A percentile compares a stretch with the other conserved stretches of the same genome.
Conservation (phyloP, 2,329 filamentous ascomycete genomes). For the Cladophialophora psammophila region DNA sequence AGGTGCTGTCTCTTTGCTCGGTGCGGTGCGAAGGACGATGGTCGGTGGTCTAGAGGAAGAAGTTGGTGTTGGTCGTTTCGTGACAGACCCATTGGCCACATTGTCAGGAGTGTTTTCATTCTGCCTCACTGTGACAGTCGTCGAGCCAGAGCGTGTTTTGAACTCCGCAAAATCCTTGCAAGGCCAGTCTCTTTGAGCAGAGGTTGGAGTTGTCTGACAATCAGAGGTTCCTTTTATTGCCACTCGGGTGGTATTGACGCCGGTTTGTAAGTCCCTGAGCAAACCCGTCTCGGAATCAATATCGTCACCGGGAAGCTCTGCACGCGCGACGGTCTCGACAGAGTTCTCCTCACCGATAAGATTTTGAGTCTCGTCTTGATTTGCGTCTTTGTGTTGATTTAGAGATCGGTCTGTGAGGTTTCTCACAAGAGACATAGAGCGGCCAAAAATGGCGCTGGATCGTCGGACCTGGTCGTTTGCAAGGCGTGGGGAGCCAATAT, state of each 20-base stretch:
- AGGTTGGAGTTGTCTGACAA: constrained; percentile 5
- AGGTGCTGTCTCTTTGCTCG: constrained; percentile 30
- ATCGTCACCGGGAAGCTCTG: constrained; percentile 26
- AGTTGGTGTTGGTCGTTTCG: constrained; percentile 19
- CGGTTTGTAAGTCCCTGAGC: background rate
- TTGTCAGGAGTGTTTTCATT: background rate
- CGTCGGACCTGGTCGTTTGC: constrained; percentile 18
- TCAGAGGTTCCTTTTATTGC: background rate
- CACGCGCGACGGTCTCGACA: constrained; percentile 11
- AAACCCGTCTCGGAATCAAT: background rate
- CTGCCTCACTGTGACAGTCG: constrained; percentile 6
- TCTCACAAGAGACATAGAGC: constrained; percentile 23
- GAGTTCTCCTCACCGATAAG: constrained; percentile 18
- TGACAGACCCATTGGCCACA: background rate
- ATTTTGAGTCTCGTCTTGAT: constrained; percentile 22
- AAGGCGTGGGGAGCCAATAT: constrained; percentile 17
- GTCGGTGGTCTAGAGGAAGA: constrained; percentile 27
- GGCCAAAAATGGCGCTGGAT: constrained; percentile 22
- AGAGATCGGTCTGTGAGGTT: constrained; percentile 24
- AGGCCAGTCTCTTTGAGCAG: constrained; percentile 31
- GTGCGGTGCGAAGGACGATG: constrained; percentile 27
- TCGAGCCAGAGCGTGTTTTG: constrained; percentile 10
- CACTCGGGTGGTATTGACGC: background rate
- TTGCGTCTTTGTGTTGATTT: background rate
- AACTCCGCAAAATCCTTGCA: constrained; percentile 34